Evolutionary conservation across 139 green algal genomes (phyloP).

Genomic region (Trebouxia sp.): DNA sequence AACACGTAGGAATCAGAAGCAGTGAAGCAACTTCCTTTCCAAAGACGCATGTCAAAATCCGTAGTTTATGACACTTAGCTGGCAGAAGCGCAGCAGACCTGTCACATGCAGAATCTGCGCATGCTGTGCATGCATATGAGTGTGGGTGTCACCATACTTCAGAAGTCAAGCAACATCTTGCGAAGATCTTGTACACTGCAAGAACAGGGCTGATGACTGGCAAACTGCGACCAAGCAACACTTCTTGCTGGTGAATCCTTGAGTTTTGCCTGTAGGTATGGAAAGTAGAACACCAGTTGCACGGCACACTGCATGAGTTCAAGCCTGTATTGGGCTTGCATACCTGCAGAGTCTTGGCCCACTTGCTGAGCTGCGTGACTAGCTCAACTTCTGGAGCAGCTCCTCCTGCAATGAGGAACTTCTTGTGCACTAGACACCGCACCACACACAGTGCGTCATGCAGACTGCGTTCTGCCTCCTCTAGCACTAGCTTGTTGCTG

Average conservation of each 20-base stretch:
- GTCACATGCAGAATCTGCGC: no score
- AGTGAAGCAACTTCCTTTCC: neutral
- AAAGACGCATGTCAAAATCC: neutral
- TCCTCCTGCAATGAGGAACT: slow-evolving; percentile 90
- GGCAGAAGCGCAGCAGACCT: neutral
- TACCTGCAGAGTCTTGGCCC: slow-evolving; percentile 87
- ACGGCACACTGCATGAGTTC: neutral
- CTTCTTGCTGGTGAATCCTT: no score
- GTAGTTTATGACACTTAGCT: neutral
- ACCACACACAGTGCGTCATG: slow-evolving; percentile 94
- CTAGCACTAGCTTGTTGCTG: slow-evolving; percentile 94
- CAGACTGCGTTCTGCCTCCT: slow-evolving; percentile 89
- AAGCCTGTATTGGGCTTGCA: neutral
- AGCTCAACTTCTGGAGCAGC: slow-evolving; percentile 93
- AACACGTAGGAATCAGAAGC: no score
- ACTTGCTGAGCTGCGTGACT: slow-evolving; percentile 76
- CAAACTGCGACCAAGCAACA: neutral
- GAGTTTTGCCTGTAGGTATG: no score
- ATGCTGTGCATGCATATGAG: no score
- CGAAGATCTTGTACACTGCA: no score
- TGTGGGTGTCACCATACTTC: neutral
- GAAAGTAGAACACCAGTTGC: no score
- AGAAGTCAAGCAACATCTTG: neutral
- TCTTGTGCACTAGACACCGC: slow-evolving; percentile 95
- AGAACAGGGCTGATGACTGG: no score